phyloP scores from a whole-genome alignment of 371 early-diverging fungal species.

The Blastocladiella emersonii region DNA sequence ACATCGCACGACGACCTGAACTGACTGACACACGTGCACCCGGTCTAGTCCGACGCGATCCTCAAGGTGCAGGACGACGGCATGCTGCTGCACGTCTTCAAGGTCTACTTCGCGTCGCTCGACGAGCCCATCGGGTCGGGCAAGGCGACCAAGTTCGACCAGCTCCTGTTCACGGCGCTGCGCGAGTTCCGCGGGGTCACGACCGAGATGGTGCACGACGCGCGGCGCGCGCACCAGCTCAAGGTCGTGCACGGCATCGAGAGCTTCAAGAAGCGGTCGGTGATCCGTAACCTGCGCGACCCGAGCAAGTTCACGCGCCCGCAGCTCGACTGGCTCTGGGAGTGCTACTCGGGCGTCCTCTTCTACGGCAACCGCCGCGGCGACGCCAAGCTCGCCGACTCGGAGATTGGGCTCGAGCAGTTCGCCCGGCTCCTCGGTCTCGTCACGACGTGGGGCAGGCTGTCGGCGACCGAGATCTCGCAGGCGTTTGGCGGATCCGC shows the following conservation, averaged over 20 bases:
- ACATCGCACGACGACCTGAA: not conserved
- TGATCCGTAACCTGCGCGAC: conserved; percentile 63
- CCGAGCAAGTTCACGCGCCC: conserved; percentile 65
- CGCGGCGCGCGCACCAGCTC: conserved; percentile 76
- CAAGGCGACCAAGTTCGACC: conserved; percentile 59
- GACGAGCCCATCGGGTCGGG: conserved; percentile 48
- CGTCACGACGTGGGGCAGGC: conserved; percentile 25
- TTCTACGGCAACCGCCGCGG: conserved; percentile 43
- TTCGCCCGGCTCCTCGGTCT: conserved; percentile 24
- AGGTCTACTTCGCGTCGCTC: conserved; percentile 52
- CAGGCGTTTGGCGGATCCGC: not conserved
- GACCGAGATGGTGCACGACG: conserved; percentile 56
- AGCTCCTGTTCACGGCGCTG: conserved; percentile 78
- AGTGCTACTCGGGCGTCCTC: conserved; percentile 68
- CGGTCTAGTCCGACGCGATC: conserved; percentile 43
- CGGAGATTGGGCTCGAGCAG: conserved; percentile 15
- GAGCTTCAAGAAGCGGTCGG: conserved; percentile 77
- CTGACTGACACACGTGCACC: not conserved
- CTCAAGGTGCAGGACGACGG: conserved; percentile 81
- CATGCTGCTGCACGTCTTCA: conserved; percentile 64
- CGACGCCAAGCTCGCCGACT: not conserved
- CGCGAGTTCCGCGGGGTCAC: conserved; percentile 78
- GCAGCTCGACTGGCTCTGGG: conserved; percentile 71
- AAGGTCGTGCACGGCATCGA: conserved; percentile 91
- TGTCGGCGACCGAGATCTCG: conserved; percentile 8